These are phyloP conservation scores for Teunomyces lycoperdinae DNA, from an alignment of 805 yeast species.

Conservation along the genomic window DNA sequence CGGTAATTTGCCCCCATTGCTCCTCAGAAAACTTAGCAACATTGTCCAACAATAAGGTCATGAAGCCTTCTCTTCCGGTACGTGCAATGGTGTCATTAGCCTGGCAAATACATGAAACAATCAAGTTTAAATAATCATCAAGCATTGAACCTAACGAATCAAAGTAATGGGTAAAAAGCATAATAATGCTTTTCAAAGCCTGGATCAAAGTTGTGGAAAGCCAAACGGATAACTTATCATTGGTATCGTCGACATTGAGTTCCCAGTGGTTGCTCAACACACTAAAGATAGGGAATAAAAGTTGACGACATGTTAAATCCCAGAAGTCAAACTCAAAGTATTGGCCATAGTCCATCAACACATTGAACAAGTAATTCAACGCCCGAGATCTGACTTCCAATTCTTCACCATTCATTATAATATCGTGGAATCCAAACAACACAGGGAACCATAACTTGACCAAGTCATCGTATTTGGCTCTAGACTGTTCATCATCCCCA, in stretches of 20 bases:
- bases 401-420: constrained; percentile 91
- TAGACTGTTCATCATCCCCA: constrained; percentile 13
- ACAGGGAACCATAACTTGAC: constrained; percentile 81
- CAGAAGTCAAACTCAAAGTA: constrained; percentile 75
- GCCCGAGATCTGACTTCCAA: constrained; percentile 92
- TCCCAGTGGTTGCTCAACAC: constrained; percentile 77
- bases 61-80: constrained; percentile 87
- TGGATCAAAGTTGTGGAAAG: constrained; percentile 93
- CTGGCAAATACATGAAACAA: constrained; percentile 89
- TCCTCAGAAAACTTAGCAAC: constrained; percentile 54
- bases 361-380: constrained; percentile 75
- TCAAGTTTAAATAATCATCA: constrained; percentile 71
- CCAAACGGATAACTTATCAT: constrained; percentile 94
- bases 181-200: constrained; percentile 85
- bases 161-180: constrained; percentile 79
- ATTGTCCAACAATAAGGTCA: constrained; percentile 76
- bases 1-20: constrained; percentile 76
- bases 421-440: constrained; percentile 79
- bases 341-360: constrained; percentile 74
- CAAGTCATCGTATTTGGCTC: constrained; percentile 32
- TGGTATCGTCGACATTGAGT: constrained; percentile 56
- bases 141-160: constrained; percentile 70
- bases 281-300: constrained; percentile 87
- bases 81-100: constrained; percentile 96
- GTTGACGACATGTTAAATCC: constrained; percentile 73